Base-by-base conservation (phyloP, 2,329 filamentous ascomycete genomes). In the Didymella arachidicola region DNA sequence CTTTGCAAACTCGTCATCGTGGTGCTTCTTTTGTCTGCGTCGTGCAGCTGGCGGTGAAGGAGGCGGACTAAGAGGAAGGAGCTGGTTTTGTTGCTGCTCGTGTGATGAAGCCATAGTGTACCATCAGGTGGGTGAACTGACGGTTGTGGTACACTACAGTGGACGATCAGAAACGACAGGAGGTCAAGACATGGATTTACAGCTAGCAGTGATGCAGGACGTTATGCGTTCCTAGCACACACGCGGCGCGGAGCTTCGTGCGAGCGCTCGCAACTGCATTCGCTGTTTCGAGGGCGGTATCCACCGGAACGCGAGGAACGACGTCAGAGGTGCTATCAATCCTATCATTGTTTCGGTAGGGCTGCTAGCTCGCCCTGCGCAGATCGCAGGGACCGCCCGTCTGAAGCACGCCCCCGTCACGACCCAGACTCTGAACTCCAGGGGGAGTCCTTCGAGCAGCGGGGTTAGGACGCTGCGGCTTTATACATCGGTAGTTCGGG, bases 1-100 rank as follows among this genome's bases (percentile, higher is more conserved):
- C 30, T 72, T 62, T 41, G 71, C 64, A 55, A 77, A 76, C 1
- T 72, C 70, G 26, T 76, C 72, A 25, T 52, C 52, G 38, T 49
- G 56, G 38, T 66, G 67, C 57, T 71, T 71, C 48, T 64, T 73
- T 22, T 62, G 65, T 34, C 67, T 59, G 19, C 57, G 62, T 19
- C 63, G 60, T 12, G 64, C 53, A 10, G 58, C 44, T 27, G 67
- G 66, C n/a, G 72, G 70, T 27, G 69, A 72, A 38, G 68, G 71
- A 7, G 71, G 72, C 14, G 72, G 72, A 46, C 67, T 71, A 26
- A 66, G 71, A 4, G 70, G 67, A 16, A 67, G 60, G 26, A 64
- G 53, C 10, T 62, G 62, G 16, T 30, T 47, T 19, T 59, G 56
- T n/a, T 46, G 57, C 22, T 62, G 59, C 47, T 60, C 44, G 53